Percentiles rank a stretch among this genome's conserved stretches.
Evolutionary conservation across 805 yeast species (phyloP).

Genomic region (Candida peoriensis): DNA sequence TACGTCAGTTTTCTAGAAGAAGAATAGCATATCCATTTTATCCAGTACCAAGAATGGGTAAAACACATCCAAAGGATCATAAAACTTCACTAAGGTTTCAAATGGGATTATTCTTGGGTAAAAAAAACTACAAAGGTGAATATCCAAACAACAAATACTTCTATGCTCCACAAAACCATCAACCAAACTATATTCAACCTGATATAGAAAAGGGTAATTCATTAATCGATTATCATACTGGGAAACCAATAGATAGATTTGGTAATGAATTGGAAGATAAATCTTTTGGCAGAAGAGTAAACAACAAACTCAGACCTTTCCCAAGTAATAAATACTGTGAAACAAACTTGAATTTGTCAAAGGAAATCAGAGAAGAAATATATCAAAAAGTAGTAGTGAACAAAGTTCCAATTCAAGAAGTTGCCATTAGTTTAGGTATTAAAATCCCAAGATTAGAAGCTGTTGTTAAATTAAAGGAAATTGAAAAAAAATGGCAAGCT

Average conservation of each 20-base stretch:
- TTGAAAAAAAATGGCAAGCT: slow-evolving; percentile 59
- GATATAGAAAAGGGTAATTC: slow-evolving; percentile 39
- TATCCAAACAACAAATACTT: slow-evolving; percentile 72
- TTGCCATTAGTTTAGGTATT: slow-evolving; percentile 73
- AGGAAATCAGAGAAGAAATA: slow-evolving; percentile 55
- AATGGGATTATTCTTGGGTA: slow-evolving; percentile 75
- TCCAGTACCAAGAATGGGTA: slow-evolving; percentile 38
- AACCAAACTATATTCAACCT: slow-evolving; percentile 68
- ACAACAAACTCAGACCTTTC: slow-evolving; percentile 61
- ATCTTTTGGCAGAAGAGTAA: slow-evolving; percentile 5
- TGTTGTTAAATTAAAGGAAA: slow-evolving; percentile 57
- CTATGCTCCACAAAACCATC: slow-evolving; percentile 59
- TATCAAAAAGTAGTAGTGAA: slow-evolving; percentile 48
- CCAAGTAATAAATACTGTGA: slow-evolving; percentile 67
- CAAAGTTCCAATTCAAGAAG: slow-evolving; percentile 58
- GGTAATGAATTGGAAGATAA: slow-evolving; percentile 13
- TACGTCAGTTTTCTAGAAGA: slow-evolving; percentile 45
- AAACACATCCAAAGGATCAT: slow-evolving; percentile 35
- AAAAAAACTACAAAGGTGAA: slow-evolving; percentile 77
- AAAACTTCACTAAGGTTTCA: slow-evolving; percentile 55
- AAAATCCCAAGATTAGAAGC: slow-evolving; percentile 89
- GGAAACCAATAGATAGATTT: slow-evolving; percentile 23
- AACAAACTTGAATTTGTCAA: slow-evolving; percentile 59
- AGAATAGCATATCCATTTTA: slow-evolving; percentile 50
- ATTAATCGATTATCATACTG: slow-evolving; percentile 29